Percentiles rank a stretch among this genome's conserved stretches.
Conservation (phyloP, 1,139 yeast species). For the Kluyveromyces sp. region DNA sequence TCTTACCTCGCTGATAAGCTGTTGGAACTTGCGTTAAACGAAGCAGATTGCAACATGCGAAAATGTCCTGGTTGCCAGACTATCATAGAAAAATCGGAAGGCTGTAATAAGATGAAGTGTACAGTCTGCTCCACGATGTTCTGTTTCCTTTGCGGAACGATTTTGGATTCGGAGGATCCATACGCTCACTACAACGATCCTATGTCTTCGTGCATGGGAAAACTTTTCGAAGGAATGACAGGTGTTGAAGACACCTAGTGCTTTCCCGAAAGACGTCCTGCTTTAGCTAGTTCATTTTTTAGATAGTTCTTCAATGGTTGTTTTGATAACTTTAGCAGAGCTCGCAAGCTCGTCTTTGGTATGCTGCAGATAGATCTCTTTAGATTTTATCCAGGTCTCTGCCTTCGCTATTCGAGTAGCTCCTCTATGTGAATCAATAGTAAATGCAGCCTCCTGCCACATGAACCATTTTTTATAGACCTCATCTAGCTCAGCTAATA, state of each 20-base stretch:
- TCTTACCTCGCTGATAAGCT: constrained; percentile 44
- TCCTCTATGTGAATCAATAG: constrained; percentile 29
- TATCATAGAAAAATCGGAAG: constrained; percentile 53
- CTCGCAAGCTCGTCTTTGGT: constrained; percentile 20
- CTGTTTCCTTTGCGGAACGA: constrained; percentile 51
- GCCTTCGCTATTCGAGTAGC: constrained; percentile 22
- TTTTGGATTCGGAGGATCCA: constrained; percentile 39
- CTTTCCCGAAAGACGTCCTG: too few species aligned
- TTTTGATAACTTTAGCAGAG: constrained; percentile 27
- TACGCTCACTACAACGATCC: constrained; percentile 48
- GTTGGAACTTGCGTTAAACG: constrained; percentile 41
- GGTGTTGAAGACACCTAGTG: constrained; percentile 22
- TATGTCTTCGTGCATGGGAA: constrained; percentile 42
- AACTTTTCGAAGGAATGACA: constrained; percentile 51
- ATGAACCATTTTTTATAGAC: constrained; percentile 24
- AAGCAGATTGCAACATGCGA: constrained; percentile 37
- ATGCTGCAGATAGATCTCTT: constrained; percentile 22
- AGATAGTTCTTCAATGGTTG: constrained; percentile 23
- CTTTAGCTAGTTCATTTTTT: constrained; percentile 4
- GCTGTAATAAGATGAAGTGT: constrained; percentile 66
- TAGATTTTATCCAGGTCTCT: constrained; percentile 26
- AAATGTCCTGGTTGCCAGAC: constrained; percentile 52
- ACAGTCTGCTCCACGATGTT: constrained; percentile 43
- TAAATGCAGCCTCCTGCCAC: constrained; percentile 32
- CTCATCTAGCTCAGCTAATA: constrained; percentile 20